Base-by-base conservation (phyloP, 176 grass and related monocot genomes). In the Canna indica region DNA sequence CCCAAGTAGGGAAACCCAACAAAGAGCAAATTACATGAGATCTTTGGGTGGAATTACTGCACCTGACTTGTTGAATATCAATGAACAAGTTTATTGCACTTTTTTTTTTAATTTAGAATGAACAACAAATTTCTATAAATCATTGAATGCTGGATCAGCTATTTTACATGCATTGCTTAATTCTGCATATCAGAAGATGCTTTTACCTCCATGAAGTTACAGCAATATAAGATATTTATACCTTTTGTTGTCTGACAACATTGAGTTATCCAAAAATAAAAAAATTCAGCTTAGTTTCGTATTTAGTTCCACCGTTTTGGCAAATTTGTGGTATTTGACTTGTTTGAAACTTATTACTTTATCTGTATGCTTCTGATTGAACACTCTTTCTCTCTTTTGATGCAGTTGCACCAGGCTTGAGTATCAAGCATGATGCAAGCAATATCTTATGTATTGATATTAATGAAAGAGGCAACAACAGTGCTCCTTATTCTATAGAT, bases 381-480 rank as follows among this genome's bases (percentile, higher is more conserved):
- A 60, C 54, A 52, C 28, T 59, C 60, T 12, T 61, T 5, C 3
- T 71, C 9, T 45, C 39, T 73, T 73, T 45, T 80, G 22, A 72
- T 78, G 47, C 73, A 82, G 68, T 68, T 29, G 15, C 69, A 8
- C 59, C 62, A 71, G 80, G 68, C 36, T 77, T 85, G 41, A 68
- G 75, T 30, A 85, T 83, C 72, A 78, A 88, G 75, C 57, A 80
- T 48, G 25, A 81, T 48, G 78, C 50, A 31, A 67, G 56, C 62
- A 65, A 34, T 81, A 74, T 85, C 60, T 64, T 79, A 47, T 78
- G 73, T 74, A 67, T 76, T 71, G 76, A 84, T 70, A 81, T 75
- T 47, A 39, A 64, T 78, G 83, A 76, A 77, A 81, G 53, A 2
- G 56, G 82, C 69, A 46, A 47, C 17, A 65, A 17, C n/a, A 78